Percentiles rank a stretch among this genome's conserved stretches.
Evolutionary conservation across 345 rosid species (phyloP).

Genomic region (Moricandia moricandioides): DNA sequence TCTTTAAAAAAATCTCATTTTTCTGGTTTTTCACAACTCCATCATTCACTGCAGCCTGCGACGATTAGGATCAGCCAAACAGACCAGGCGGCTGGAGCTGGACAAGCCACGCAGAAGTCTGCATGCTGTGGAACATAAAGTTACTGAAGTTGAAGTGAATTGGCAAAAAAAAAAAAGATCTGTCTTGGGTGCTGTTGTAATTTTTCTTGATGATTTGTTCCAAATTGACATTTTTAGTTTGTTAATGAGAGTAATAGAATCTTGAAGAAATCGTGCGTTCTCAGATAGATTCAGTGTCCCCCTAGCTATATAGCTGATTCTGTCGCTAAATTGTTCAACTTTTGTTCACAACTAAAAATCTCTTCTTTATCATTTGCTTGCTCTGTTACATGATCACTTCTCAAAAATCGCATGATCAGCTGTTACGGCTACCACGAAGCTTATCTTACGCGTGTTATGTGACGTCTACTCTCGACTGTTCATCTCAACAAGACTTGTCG

Average conservation of each 20-base stretch:
- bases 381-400: too few species aligned
- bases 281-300: too few species aligned
- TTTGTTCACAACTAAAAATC: not conserved
- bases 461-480: slow-evolving; percentile 32
- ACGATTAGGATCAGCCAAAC: slow-evolving; percentile 40
- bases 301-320: not conserved
- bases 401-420: too few species aligned
- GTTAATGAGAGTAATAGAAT: slow-evolving; percentile 25
- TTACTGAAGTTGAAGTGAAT: not conserved
- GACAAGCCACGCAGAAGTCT: slow-evolving; percentile 39
- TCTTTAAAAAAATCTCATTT: not conserved
- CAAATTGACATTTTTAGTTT: slow-evolving; percentile 16
- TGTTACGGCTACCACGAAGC: too few species aligned
- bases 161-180: not conserved
- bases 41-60: slow-evolving; percentile 27
- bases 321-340: not conserved
- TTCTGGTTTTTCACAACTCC: not conserved
- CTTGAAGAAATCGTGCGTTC: not conserved
- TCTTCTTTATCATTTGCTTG: too few species aligned
- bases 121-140: slow-evolving; percentile 31
- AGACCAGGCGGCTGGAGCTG: slow-evolving; percentile 35
- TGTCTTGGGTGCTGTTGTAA: slow-evolving; percentile 9
- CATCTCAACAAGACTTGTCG: slow-evolving; percentile 16
- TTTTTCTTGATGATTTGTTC: slow-evolving; percentile 16
- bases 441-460: slow-evolving; percentile 34